These are phyloP conservation scores for Fusarium concolor DNA, from an alignment of 2,329 filamentous ascomycete species.

Conservation along the genomic window DNA sequence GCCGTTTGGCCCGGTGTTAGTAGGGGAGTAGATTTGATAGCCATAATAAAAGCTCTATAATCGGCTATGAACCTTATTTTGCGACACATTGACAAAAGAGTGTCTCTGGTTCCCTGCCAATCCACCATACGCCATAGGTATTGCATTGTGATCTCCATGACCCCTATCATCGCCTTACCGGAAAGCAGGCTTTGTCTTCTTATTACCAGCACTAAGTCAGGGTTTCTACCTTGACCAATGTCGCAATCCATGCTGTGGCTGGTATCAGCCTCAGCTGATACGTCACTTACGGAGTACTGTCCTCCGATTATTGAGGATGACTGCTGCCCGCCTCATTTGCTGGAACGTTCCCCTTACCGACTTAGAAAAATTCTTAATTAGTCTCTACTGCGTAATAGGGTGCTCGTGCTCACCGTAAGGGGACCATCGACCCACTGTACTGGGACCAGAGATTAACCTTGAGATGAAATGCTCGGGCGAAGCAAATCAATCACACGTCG, in stretches of 20 bases:
- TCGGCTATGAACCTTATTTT: not conserved
- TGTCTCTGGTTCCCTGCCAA: not conserved
- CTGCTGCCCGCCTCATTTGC: constrained; percentile 17
- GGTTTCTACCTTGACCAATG: not conserved
- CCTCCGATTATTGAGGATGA: not conserved
- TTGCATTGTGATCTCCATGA: constrained; percentile 13
- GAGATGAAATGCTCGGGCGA: constrained; percentile 36
- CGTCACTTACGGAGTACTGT: constrained; percentile 9
- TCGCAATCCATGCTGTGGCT: constrained; percentile 22
- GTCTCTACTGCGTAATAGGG: not conserved
- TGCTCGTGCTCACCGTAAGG: constrained; percentile 17
- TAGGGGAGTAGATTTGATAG: constrained; percentile 13
- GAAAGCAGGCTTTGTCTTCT: not conserved
- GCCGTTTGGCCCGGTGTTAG: constrained; percentile 10
- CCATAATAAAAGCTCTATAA: not conserved
- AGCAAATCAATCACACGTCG: constrained; percentile 31
- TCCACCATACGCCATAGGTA: not conserved
- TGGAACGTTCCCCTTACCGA: constrained; percentile 15
- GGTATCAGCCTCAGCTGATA: constrained; percentile 20
- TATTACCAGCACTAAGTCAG: not conserved
- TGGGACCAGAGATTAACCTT: constrained; percentile 20
- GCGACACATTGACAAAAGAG: not conserved
- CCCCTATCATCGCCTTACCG: constrained; percentile 12
- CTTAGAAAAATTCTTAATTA: not conserved
- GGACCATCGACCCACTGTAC: constrained; percentile 23